A percentile compares a stretch with the other conserved stretches of the same genome.
Evolutionary conservation across 306 rosid species (phyloP).

Genomic region (Lathyrus oleraceus): DNA sequence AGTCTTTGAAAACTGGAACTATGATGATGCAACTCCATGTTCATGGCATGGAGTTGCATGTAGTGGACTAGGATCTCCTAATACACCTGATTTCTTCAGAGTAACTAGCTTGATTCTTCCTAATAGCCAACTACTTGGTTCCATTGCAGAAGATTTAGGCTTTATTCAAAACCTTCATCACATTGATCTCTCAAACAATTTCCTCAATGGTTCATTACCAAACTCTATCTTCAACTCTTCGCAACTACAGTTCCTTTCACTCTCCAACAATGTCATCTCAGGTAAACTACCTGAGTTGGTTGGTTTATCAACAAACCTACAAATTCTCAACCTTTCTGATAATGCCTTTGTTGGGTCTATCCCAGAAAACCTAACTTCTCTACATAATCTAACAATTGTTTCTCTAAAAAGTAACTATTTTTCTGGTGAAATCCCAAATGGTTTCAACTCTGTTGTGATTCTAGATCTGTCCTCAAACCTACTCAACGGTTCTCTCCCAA

Average conservation of each 20-base stretch:
- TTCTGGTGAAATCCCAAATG: conserved; percentile 60
- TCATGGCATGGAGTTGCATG: conserved; percentile 89
- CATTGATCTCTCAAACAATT: conserved; percentile 82
- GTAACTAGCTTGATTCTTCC: conserved; percentile 75
- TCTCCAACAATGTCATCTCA: conserved; percentile 74
- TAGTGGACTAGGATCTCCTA: conserved; percentile 45
- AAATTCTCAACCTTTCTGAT: conserved; percentile 73
- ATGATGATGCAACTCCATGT: conserved; percentile 69
- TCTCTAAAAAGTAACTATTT: conserved; percentile 74
- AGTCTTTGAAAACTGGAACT: conserved; percentile 68
- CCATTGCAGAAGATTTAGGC: conserved; percentile 65
- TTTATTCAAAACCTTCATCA: conserved; percentile 60
- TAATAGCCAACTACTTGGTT: conserved; percentile 70
- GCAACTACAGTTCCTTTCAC: conserved; percentile 67
- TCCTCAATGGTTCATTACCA: conserved; percentile 82
- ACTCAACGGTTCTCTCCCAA: conserved; percentile 76
- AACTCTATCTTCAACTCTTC: conserved; percentile 72
- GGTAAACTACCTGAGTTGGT: conserved; percentile 64
- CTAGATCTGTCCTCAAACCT: conserved; percentile 88
- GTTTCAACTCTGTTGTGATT: conserved; percentile 49
- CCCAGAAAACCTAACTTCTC: conserved; percentile 53
- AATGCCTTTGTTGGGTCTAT: conserved; percentile 78
- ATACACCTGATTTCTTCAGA: conserved; percentile 52
- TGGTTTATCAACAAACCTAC: conserved; percentile 57
- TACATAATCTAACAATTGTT: conserved; percentile 61